Evolutionary conservation across 345 rosid genomes (phyloP), one percentile per base, ranked within the genome.

Genomic region (Mallotus nudiflorus): DNA sequence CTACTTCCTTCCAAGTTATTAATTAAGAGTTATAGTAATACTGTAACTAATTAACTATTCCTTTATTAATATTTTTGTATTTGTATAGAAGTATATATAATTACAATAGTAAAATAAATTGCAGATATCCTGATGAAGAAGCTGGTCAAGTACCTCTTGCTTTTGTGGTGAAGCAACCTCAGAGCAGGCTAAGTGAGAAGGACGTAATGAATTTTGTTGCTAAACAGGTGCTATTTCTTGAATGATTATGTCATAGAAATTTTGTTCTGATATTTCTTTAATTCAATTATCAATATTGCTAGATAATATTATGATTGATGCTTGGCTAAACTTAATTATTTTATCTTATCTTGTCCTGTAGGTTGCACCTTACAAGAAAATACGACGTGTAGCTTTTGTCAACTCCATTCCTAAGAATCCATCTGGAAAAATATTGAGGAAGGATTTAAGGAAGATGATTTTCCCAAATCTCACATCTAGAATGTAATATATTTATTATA

Each of bases 311-410:
- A 20, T 12, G 48, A 44, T 9, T 9, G 48, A 9, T 9, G 48
- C 2, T 14, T 24, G 40, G 29, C 0, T 42, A n/a, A 50, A 28
- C n/a, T n/a, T 5, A 12, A 15, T 7, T 71, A 25, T 37, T 33
- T 33, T 33, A 6, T 3, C 37, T 6, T 33, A 33, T 39, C 10
- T 9, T 44, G 48, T 3, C 5, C 42, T 33, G 13, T 49, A 82
- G 81, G 83, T 79, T 49, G 79, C 83, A 48, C 79, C 81, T 0
- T 79, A 79, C 81, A 82, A 82, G 79, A 79, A 76, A 33, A 33
- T 33, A 33, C 37, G 37, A 33, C 37, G 37, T 33, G 37, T 33
- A 33, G 37, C 37, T 6, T 33, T 33, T 33, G 37, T 33, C 37
- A 33, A 33, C 37, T 33, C 37, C 37, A 33, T 33, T 2, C 37